phyloP scores from a whole-genome alignment of 768 basidiomycete species.

The button mushroom (Agaricus bisporus) region DNA sequence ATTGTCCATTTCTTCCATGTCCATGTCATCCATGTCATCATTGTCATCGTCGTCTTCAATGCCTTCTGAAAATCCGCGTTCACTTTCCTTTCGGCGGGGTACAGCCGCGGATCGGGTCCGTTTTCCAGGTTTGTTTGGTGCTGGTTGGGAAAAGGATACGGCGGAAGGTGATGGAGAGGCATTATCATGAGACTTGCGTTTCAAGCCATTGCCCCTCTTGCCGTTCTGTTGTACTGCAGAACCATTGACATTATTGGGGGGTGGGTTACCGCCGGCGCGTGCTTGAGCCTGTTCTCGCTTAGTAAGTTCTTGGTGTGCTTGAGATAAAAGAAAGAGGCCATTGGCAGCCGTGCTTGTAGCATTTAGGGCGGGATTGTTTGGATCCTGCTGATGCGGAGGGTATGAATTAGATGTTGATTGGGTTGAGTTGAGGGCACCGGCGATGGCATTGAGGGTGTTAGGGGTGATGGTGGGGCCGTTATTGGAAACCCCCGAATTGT shows the following conservation, averaged over 20 bases:
- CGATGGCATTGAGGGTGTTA: slow-evolving; percentile 73
- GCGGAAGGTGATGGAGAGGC: slow-evolving; percentile 26
- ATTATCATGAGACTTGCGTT: slow-evolving; percentile 64
- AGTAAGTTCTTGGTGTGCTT: slow-evolving; percentile 94
- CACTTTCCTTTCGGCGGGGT: slow-evolving; percentile 25
- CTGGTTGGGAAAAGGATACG: slow-evolving; percentile 18
- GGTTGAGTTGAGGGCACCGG: slow-evolving; percentile 59
- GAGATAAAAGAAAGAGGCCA: slow-evolving; percentile 87
- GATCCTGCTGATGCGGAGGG: slow-evolving; percentile 34
- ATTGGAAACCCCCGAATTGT: slow-evolving; percentile 38
- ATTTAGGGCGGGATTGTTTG: slow-evolving; percentile 27
- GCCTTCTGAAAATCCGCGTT: slow-evolving; percentile 27
- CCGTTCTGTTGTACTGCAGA: slow-evolving; percentile 19
- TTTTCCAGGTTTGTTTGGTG: slow-evolving; percentile 26
- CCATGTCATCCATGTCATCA: slow-evolving; percentile 32
- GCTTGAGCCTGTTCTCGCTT: slow-evolving; percentile 87
- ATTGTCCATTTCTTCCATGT: slow-evolving; percentile 31
- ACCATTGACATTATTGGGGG: slow-evolving; percentile 27
- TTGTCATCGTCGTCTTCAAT: slow-evolving; percentile 33
- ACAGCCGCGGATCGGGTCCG: slow-evolving; percentile 29
- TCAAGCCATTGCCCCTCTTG: slow-evolving; percentile 48
- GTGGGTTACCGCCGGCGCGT: slow-evolving; percentile 40
- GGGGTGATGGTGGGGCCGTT: slow-evolving; percentile 58
- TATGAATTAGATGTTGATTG: slow-evolving; percentile 24
- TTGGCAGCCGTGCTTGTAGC: slow-evolving; percentile 76